Base-by-base conservation (phyloP, 164 flowering plant genomes). In the Buxus sempervirens region DNA sequence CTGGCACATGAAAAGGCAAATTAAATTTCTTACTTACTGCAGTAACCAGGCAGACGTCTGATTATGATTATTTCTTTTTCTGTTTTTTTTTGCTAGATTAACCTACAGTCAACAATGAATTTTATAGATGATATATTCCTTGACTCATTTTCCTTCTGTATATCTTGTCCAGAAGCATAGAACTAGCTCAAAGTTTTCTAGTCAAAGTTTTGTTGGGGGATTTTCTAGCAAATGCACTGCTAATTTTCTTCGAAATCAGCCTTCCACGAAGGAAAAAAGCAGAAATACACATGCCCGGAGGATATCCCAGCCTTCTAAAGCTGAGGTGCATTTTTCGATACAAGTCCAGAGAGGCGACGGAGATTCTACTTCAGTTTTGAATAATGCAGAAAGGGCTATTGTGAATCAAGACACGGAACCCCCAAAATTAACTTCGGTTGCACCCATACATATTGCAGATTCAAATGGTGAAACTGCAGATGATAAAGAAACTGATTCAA, bases 111-210 rank as follows among this genome's bases (percentile, higher is more conserved):
- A 25, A 56, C 20, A 20, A 21, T 22, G 15, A 8, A 23, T 22
- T 57, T 10, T 21, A 9, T 57, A 10, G 22, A 65, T 26, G 68
- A 54, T 58, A 12, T 54, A 20, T 70, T 28, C 32, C 57, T 16
- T 62, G 49, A 21, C n/a, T 0, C 25, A 12, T 73, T 41, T 20
- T 59, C 45, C 69, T 64, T 41, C 19, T 54, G 49, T 32, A n/a
- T 24, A 76, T 73, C 3, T 70, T 75, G 7, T 71, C 56, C 88
- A 90, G 96, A 90, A 82, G 76, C 93, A 90, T 66, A 82, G 91
- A 80, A 78, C 82, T 65, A 84, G 79, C 73, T 81, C 90, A 60
- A 91, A 90, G 74, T 78, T 81, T 73, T 83, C 90, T 26, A 26
- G 81, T 15, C 88, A 82, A 63, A 81, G 82, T 70, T 82, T 82